Base-by-base conservation (phyloP, 2,329 filamentous ascomycete genomes). In the Sclerotinia sclerotiorum region DNA sequence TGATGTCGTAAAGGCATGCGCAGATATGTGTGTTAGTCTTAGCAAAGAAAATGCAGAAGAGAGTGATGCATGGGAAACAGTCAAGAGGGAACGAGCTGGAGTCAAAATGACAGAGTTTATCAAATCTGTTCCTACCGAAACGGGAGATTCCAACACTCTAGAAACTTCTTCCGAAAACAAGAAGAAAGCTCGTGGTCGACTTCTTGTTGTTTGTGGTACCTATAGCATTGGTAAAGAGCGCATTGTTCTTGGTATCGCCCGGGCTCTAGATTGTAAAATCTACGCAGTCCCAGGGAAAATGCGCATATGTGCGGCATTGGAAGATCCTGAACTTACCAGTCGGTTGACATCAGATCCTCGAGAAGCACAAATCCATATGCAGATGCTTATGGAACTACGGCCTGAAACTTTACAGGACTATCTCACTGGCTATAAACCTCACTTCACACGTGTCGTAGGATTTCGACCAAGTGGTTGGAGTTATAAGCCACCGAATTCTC, bases 161-260 rank as follows among this genome's bases (percentile, higher is more conserved):
- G 69, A 69, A 72, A 70, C 55, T 27, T 52, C 68, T 15, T 39
- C 35, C 49, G 49, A 67, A n/a, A 49, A 21, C n/a, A 60, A 61
- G 24, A 72, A 68, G 63, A 83, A 77, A 72, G 75, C 78, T 42
- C 83, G 83, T 57, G 88, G 91, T 58, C 89, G 93, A 5, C 84
- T 99, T 2, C 85, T 99, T 0, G 92, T 99, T 6, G 87, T 99
- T 8, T 96, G 97, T 70, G 95, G 95, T 56, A 99, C 95, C 0
- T 99, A 99, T 80, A 96, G 91, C 74, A 99, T 99, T 75, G 95
- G 95, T 76, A 99, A 99, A 80, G 95, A 99, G 79, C 90, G 94
- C 52, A 94, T 99, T 72, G 98, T 94, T 77, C 84, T 97, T 44
- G 94, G 93, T 55, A 97, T 99, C 72, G 95, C 95, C 5, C 87